These are phyloP conservation scores for Diplocarpon rosae DNA, from an alignment of 2,329 filamentous ascomycete species.

Conservation along the genomic window DNA sequence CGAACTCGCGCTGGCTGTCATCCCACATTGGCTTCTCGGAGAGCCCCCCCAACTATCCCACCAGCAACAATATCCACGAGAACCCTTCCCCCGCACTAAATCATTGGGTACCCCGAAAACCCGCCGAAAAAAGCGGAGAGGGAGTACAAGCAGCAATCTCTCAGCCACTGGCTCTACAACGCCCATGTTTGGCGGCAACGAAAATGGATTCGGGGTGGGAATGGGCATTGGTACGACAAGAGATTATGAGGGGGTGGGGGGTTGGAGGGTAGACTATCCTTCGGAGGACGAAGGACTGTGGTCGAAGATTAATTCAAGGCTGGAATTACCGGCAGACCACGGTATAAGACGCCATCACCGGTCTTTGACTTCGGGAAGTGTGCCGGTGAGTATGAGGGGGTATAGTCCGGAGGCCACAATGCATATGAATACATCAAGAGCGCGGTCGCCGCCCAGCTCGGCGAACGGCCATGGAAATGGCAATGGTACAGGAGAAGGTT, in stretches of 20 bases:
- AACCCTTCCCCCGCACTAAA: constrained; percentile 1
- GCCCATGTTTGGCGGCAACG: constrained; percentile 15
- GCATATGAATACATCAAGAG: constrained; percentile 35
- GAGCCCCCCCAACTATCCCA: not conserved
- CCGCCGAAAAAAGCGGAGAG: constrained; percentile 19
- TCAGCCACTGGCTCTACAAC: constrained; percentile 27
- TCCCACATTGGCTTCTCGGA: constrained; percentile 41
- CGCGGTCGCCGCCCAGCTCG: constrained; percentile 35
- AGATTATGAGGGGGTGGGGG: constrained; percentile 49
- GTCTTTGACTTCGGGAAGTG: constrained; percentile 25
- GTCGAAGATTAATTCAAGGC: constrained; percentile 41
- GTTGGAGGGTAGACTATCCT: constrained; percentile 39
- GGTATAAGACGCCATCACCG: constrained; percentile 31
- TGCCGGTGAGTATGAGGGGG: constrained; percentile 16
- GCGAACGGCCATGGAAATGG: not conserved
- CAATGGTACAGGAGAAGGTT: constrained; percentile 8
- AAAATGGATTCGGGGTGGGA: constrained; percentile 31
- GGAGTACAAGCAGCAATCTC: constrained; percentile 23
- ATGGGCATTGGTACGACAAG: constrained; percentile 40
- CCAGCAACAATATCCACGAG: not conserved
- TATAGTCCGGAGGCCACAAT: constrained; percentile 24
- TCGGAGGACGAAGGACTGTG: constrained; percentile 32
- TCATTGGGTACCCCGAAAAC: constrained; percentile 4
- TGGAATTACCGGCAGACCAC: constrained; percentile 38
- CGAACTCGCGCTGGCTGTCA: constrained; percentile 46